Base-by-base conservation (phyloP, 73 alveolate species). In the Paramecium biaurelia region DNA sequence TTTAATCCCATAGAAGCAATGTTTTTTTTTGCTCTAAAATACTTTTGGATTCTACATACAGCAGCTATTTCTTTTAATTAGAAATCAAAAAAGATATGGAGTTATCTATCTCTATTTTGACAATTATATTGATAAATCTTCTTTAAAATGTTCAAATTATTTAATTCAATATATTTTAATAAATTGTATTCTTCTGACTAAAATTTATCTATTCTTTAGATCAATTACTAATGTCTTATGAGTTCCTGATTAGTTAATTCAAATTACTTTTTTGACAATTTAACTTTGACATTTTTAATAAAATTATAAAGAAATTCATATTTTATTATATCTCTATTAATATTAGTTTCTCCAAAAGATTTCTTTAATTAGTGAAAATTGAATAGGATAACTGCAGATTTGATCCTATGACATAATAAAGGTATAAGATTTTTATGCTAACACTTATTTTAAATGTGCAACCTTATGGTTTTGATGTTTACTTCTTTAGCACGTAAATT, bases 291-390 rank as follows among this genome's bases (percentile, higher is more conserved):
- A 30, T 35, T 35, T 32, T 74, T 74, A 10, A 12, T 32, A 38
- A 74, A 74, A 12, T n/a, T 9, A 43, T 74, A 74, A 30, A 74
- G 87, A 35, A 74, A 74, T n/a, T 35, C 59, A 32, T 74, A 74
- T 28, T 32, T 74, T 15, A 74, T 74, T 74, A 35, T 14, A 11
- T 74, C 56, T 8, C 47, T 28, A 30, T 28, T 32, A 11, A 32
- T 12, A 74, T 35, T 43, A 14, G 67, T 38, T 38, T 74, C 87
- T 74, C 47, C 32, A 32, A 35, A 74, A 6, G n/a, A 1, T 35
- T 30, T 28, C 30, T 38, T 74, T 5, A 74, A 11, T 35, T 14
- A 14, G 20, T 74, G 59, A 38, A 74, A 74, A 38, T 74, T 74
- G n/a, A 28, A 28, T 32, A 74, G 7, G 1, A 74, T 35, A 8